phyloP scores from a whole-genome alignment of 805 yeast genomes.

The Candida ipomoeae region DNA sequence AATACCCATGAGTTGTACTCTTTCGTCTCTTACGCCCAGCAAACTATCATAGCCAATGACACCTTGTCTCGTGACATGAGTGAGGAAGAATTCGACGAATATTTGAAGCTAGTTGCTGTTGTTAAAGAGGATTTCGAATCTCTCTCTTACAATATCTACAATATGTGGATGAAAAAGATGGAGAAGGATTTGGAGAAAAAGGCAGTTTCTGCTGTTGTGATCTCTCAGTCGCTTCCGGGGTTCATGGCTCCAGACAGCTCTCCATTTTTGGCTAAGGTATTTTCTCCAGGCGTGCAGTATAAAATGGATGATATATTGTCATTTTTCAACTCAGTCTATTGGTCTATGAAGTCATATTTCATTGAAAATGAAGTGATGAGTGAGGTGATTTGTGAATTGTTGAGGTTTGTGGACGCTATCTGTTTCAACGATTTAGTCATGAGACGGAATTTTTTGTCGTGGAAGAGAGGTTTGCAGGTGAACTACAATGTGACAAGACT shows the following conservation, averaged over 20 bases:
- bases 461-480: slow-evolving; percentile 97
- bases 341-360: slow-evolving; percentile 89
- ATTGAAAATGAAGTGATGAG: slow-evolving; percentile 81
- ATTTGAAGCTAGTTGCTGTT: slow-evolving; percentile 80
- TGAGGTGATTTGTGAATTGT: slow-evolving; percentile 76
- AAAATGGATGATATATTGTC: slow-evolving; percentile 94
- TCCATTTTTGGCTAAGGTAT: slow-evolving; percentile 80
- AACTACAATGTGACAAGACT: slow-evolving; percentile 93
- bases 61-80: slow-evolving; percentile 78
- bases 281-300: slow-evolving; percentile 64
- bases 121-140: slow-evolving; percentile 93
- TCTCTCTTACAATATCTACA: slow-evolving; percentile 87
- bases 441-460: slow-evolving; percentile 90
- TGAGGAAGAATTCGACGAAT: slow-evolving; percentile 84
- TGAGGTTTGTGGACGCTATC: slow-evolving; percentile 83
- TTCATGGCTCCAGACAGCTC: slow-evolving; percentile 82
- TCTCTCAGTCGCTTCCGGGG: slow-evolving; percentile 94
- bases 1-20: slow-evolving; percentile 94
- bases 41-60: slow-evolving; percentile 83
- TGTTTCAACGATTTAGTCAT: slow-evolving; percentile 94
- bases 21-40: slow-evolving; percentile 90
- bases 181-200: slow-evolving; percentile 86
- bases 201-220: slow-evolving; percentile 90
- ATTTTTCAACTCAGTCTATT: slow-evolving; percentile 82
- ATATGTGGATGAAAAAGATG: slow-evolving; percentile 95